Conservation (phyloP, 148 eudicot species). For the Vaccinium corymbosum region DNA sequence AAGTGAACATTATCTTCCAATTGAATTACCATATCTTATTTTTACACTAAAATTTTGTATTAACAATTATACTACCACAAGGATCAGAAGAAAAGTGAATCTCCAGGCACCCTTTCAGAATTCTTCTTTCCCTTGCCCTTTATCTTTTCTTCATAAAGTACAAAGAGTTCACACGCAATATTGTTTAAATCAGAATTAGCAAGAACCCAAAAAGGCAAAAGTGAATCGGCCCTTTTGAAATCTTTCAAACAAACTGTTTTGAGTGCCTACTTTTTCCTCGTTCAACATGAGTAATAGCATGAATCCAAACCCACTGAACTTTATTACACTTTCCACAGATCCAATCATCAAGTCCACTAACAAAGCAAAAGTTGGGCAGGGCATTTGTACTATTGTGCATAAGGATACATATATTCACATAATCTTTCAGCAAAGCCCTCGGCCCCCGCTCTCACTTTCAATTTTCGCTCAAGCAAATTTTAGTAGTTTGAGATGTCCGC, state of each 20-base stretch:
- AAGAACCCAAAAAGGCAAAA: neutral
- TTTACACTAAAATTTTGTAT: neutral
- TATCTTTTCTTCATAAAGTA: too few relatives aligned
- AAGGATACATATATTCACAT: neutral
- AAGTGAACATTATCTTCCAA: neutral
- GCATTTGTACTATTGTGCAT: neutral
- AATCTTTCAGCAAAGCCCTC: neutral
- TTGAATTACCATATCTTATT: neutral
- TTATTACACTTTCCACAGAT: neutral
- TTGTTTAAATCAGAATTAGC: neutral
- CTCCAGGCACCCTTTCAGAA: neutral
- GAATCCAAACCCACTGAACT: constrained; percentile 3
- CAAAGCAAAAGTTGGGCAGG: neutral
- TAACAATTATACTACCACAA: neutral
- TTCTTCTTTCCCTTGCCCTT: neutral
- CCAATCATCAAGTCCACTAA: constrained; percentile 1
- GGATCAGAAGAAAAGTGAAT: neutral
- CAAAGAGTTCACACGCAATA: neutral
- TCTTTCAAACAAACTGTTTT: neutral
- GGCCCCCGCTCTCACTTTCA: neutral
- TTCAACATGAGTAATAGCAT: neutral
- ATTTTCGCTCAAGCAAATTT: too few relatives aligned
- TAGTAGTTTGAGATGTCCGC: too few relatives aligned
- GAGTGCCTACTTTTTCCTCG: neutral
- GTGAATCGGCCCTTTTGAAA: constrained; percentile 3